phyloP scores from a whole-genome alignment of 805 yeast species.

The Hanseniaspora hatyaiensis region DNA sequence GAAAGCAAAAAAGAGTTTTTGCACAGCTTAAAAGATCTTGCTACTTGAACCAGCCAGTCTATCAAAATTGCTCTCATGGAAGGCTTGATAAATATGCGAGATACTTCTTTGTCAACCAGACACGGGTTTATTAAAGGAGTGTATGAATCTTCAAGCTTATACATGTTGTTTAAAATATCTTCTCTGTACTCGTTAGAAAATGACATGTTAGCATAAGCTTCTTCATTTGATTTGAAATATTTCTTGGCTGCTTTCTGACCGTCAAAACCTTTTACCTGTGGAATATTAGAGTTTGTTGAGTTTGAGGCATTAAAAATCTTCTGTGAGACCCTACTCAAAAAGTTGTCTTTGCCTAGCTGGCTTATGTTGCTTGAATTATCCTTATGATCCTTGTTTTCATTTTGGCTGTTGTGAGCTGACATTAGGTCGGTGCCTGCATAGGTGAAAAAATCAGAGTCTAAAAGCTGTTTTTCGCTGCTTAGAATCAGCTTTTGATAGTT shows the following conservation, averaged over 20 bases:
- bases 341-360: too few relatives aligned
- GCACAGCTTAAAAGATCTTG: constrained; percentile 63
- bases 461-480: too few relatives aligned
- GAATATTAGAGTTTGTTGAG: too few relatives aligned
- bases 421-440: too few relatives aligned
- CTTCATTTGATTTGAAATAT: neutral
- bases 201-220: constrained; percentile 41
- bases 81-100: constrained; percentile 47
- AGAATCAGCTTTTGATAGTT: too few relatives aligned
- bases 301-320: too few relatives aligned
- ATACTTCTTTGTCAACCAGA: constrained; percentile 30
- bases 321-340: neutral
- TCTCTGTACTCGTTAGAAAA: constrained; percentile 84
- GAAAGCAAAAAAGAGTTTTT: constrained; percentile 81
- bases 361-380: neutral
- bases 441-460: too few relatives aligned
- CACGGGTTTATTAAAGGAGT: constrained; percentile 56
- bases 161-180: constrained; percentile 72
- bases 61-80: constrained; percentile 74
- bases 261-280: too few relatives aligned
- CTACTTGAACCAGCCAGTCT: constrained; percentile 92
- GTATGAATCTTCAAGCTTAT: constrained; percentile 53
- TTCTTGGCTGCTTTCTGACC: too few relatives aligned
- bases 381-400: neutral
- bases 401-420: too few relatives aligned